Evolutionary conservation across 345 rosid genomes (phyloP).

Genomic region (Cochlearia excelsa): DNA sequence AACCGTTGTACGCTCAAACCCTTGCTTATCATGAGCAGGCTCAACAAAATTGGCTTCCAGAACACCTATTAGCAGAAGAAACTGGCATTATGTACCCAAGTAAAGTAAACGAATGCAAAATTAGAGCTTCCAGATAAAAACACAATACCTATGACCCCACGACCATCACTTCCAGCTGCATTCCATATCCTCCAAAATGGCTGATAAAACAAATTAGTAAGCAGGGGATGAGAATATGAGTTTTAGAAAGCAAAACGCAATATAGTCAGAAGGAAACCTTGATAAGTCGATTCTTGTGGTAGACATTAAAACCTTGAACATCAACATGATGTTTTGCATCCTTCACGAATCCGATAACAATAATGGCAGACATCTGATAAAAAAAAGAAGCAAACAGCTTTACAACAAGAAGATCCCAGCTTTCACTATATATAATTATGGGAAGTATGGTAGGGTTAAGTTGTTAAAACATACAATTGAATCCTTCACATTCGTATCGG

Average conservation of each 20-base stretch:
- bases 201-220: constrained; percentile 42
- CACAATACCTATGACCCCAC: constrained; percentile 79
- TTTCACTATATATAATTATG: neutral
- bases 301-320: constrained; percentile 88
- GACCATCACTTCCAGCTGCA: constrained; percentile 87
- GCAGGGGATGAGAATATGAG: constrained; percentile 4
- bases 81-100: constrained; percentile 23
- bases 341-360: constrained; percentile 89
- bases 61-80: constrained; percentile 52
- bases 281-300: constrained; percentile 33
- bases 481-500: constrained; percentile 47
- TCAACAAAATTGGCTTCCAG: constrained; percentile 94
- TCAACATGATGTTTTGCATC: constrained; percentile 86
- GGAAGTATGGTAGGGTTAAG: neutral
- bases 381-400: constrained; percentile 25
- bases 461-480: constrained; percentile 42
- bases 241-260: constrained; percentile 3
- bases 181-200: constrained; percentile 99
- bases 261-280: constrained; percentile 52
- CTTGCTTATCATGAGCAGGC: constrained; percentile 98
- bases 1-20: constrained; percentile 88
- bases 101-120: constrained; percentile 1
- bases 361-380: constrained; percentile 70
- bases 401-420: constrained; percentile 10
- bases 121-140: constrained; percentile 12